Evolutionary conservation across 768 basidiomycete genomes (phyloP).

Genomic region (Rubroboletus pulcherrimus): DNA sequence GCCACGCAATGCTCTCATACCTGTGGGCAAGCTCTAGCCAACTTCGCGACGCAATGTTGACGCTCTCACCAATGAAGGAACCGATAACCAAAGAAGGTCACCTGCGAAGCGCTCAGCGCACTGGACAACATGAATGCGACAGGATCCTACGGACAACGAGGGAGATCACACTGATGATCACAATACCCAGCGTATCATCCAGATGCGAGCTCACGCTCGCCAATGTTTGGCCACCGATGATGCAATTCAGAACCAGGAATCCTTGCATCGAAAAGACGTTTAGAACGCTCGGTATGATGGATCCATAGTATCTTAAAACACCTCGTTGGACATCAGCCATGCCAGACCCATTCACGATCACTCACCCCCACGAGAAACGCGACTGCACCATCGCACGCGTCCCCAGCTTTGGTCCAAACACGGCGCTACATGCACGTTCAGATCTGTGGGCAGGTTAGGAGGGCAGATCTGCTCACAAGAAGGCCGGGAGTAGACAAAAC

Average conservation of each 20-base stretch:
- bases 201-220: constrained; percentile 41
- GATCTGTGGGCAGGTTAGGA: not conserved
- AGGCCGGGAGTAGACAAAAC: constrained; percentile 34
- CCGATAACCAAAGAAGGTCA: constrained; percentile 63
- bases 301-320: constrained; percentile 36
- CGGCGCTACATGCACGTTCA: constrained; percentile 33
- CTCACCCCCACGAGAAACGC: constrained; percentile 51
- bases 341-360: constrained; percentile 10
- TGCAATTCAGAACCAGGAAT: constrained; percentile 55
- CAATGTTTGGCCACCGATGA: constrained; percentile 60
- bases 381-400: constrained; percentile 57
- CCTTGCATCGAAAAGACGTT: constrained; percentile 52
- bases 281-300: constrained; percentile 40
- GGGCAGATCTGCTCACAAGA: constrained; percentile 29
- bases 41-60: not conserved
- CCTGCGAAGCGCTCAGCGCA: constrained; percentile 28
- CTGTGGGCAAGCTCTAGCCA: constrained; percentile 29
- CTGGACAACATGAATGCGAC: not conserved
- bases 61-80: constrained; percentile 50
- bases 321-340: not conserved
- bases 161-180: constrained; percentile 32
- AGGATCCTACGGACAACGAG: constrained; percentile 23
- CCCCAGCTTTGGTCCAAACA: constrained; percentile 53
- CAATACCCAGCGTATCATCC: constrained; percentile 30
- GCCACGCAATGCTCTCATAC: constrained; percentile 75